Evolutionary conservation across 1,284 basidiomycete species (phyloP).

Genomic region (Salmacisia buchloeana): DNA sequence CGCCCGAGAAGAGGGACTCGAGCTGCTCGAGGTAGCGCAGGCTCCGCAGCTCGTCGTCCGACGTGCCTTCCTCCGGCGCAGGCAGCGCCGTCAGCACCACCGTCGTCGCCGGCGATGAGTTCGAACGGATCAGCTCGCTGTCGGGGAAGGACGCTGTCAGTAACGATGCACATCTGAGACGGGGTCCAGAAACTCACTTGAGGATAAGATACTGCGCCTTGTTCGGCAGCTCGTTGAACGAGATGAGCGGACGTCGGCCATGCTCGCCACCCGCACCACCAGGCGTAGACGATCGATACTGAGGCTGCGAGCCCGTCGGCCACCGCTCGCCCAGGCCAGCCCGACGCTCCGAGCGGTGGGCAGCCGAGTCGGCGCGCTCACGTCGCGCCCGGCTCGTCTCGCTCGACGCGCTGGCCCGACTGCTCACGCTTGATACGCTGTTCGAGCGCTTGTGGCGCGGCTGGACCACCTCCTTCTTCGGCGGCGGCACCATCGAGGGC

Average conservation of each 20-base stretch:
- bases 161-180: background rate
- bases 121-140: slow-evolving; percentile 40
- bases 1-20: slow-evolving; percentile 41
- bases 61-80: slow-evolving; percentile 44
- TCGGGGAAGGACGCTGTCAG: background rate
- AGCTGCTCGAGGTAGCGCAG: slow-evolving; percentile 42
- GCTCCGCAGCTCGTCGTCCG: slow-evolving; percentile 28
- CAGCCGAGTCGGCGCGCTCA: background rate
- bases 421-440: background rate
- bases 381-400: background rate
- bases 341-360: background rate
- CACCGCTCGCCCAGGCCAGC: background rate
- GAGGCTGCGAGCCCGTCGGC: background rate
- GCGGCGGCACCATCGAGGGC: background rate
- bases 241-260: slow-evolving; percentile 24
- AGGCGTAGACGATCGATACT: background rate
- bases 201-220: slow-evolving; percentile 48
- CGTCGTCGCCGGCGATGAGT: slow-evolving; percentile 36
- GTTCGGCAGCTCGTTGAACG: slow-evolving; percentile 48
- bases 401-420: background rate
- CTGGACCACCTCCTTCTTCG: background rate
- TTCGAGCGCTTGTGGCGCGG: background rate
- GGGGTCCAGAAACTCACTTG: slow-evolving; percentile 20
- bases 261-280: background rate
- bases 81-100: slow-evolving; percentile 47